Evolutionary conservation across 2,329 filamentous ascomycete species (phyloP), one percentile per base, ranked within the genome.

Genomic region (Aspergillus uvarum): DNA sequence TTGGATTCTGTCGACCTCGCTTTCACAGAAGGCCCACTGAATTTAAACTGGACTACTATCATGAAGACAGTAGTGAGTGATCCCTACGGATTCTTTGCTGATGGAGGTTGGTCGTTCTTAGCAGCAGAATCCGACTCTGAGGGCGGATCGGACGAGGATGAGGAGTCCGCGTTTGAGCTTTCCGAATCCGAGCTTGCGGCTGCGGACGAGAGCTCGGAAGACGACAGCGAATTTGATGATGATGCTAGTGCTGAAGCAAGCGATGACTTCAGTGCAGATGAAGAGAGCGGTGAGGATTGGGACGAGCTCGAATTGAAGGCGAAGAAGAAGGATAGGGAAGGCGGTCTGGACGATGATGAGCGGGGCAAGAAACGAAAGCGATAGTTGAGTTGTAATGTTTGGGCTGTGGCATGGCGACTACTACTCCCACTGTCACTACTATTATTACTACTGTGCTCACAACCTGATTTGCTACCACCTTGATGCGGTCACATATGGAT

Each of bases 51-150:
- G 95, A 90, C 91, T 11, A 96, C 93, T 16, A 99, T 99, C 73
- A 99, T 99, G 92, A 99, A 99, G 84, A 99, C 95, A 0, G 93
- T 99, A 26, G 94, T 90, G 21, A 88, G 90, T 38, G 93, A 99
- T 73, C 91, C 95, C 2, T 94, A 99, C 74, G 87, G 89, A 68
- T 99, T 99, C 86, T 99, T 97, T 77, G 86, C 84, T 4, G 94
- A 98, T 65, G 95, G 96, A 32, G 95, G 95, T 50, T 99, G 95
- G 95, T 89, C 87, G 1, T 98, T 99, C 85, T 76, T 99, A 60
- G 88, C 89, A 56, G 89, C 89, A 38, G 94, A 97, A 61, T 92
- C 89, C 0, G 95, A 98, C 71, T 91, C 90, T 14, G 92, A 96
- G 65, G 91, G 85, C 48, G 86, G 81, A 1, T 88, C 87, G 1